phyloP scores from a whole-genome alignment of 2,329 filamentous ascomycete species.

The Paraphoma chrysanthemicola region DNA sequence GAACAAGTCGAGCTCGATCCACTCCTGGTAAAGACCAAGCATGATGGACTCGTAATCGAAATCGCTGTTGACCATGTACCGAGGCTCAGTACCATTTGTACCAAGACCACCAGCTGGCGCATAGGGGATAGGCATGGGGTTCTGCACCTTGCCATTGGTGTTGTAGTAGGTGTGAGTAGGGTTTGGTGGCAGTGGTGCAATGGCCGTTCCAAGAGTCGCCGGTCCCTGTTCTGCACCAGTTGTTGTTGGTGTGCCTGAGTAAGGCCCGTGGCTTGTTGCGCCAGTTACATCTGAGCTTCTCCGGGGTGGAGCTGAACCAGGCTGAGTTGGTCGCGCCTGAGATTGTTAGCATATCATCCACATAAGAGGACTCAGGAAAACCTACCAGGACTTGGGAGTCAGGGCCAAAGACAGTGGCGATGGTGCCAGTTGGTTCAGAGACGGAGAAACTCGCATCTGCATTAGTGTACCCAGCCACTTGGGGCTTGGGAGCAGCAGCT shows the following conservation, averaged over 20 bases:
- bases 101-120: constrained; percentile 73
- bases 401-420: constrained; percentile 53
- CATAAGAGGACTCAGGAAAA: constrained; percentile 13
- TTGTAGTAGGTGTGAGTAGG: constrained; percentile 73
- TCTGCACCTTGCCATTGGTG: constrained; percentile 71
- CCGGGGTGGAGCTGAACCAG: constrained; percentile 51
- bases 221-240: constrained; percentile 71
- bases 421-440: constrained; percentile 36
- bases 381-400: constrained; percentile 53
- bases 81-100: constrained; percentile 77
- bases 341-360: not conserved
- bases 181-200: constrained; percentile 65
- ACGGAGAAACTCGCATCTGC: constrained; percentile 53
- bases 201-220: constrained; percentile 62
- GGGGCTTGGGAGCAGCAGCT: constrained; percentile 48
- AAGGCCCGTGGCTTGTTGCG: constrained; percentile 73
- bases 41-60: constrained; percentile 83
- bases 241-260: constrained; percentile 69
- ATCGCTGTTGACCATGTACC: constrained; percentile 80
- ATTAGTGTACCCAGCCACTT: constrained; percentile 54
- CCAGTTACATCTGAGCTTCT: constrained; percentile 61
- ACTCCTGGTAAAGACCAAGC: constrained; percentile 80
- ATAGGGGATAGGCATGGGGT: constrained; percentile 74
- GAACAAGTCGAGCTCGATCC: constrained; percentile 85
- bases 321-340: constrained; percentile 29